Conservation (phyloP, 116 monocot species). For the Trichopus zeylanicus region DNA sequence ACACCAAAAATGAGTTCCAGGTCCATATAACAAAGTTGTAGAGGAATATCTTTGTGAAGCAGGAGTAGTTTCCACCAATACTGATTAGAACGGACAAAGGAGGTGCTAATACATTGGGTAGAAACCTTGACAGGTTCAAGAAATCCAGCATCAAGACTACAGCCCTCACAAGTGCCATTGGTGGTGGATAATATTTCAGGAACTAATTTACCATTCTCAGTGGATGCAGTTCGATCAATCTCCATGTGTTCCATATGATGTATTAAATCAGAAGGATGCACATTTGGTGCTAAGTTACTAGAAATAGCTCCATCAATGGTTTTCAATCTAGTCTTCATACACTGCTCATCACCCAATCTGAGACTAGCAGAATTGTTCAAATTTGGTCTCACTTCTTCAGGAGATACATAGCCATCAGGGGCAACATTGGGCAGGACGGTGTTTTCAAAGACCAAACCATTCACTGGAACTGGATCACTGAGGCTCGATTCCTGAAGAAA, state of each 20-base stretch:
- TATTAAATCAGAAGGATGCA: conserved; percentile 24
- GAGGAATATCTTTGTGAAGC: conserved; percentile 43
- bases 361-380: conserved; percentile 11
- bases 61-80: conserved; percentile 27
- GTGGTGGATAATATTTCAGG: conserved; percentile 15
- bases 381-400: conserved; percentile 7
- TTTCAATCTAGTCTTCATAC: conserved; percentile 3
- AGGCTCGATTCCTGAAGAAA: conserved; percentile 59
- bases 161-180: conserved; percentile 10
- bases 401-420: conserved; percentile 7
- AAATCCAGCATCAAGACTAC: conserved; percentile 30
- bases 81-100: conserved; percentile 9
- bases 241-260: conserved; percentile 55
- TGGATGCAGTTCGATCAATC: conserved; percentile 20
- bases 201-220: neutral
- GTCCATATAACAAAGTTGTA: conserved; percentile 47
- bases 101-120: conserved; percentile 25
- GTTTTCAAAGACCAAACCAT: conserved; percentile 8
- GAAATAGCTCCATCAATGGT: conserved; percentile 6
- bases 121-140: conserved; percentile 52
- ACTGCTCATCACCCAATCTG: conserved; percentile 2
- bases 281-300: conserved; percentile 12
- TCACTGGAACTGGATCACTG: conserved; percentile 21
- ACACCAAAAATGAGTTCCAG: conserved; percentile 60
- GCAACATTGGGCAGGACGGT: conserved; percentile 5